Base-by-base conservation (phyloP, 2,329 filamentous ascomycete species). In the Emericellopsis atlantica region DNA sequence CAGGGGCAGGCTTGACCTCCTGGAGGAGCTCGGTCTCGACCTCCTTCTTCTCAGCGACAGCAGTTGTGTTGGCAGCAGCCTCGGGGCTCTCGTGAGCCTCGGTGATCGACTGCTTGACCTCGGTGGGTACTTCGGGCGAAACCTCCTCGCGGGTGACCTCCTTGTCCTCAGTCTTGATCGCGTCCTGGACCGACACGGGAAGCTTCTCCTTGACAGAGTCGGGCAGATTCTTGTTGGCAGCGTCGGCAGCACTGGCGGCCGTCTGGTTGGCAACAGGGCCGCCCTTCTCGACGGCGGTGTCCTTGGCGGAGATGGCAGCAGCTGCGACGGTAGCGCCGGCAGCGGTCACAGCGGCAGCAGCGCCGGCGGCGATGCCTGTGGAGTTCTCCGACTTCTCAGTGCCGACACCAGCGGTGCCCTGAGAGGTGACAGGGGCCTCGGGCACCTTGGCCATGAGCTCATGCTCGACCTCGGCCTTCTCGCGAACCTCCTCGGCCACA, bases 1-100 rank as follows among this genome's bases (percentile, higher is more conserved):
- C 53, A 48, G 65, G 51, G 40, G 55, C 54, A 40, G 60, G 55
- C 57, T 72, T 67, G 45, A 79, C 70, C 57, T 83, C 74, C 48
- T 76, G 70, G 37, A 88, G 66, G 8, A 93, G 68, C 62, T 94
- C 82, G 22, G 74, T 60, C 65, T 93, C 86, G 5, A 88, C 70
- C 9, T 67, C 70, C 57, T 75, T 76, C 74, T 92, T 92, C 51
- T 89, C 84, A 46, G 73, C 64, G 6, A 92, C 83, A 15, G 79
- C 82, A 42, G 70, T 69, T 2, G 76, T 66, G 58, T 79, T 81
- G 42, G 74, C 72, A 31, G 82, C 75, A 29, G 85, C 85, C 61
- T 92, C 86, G 8, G 84, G 81, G 45, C 66, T 68, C 51, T 70
- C 58, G 41, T 76, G 72, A 18, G 82, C 72, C 51, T 72, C 66